phyloP scores from a whole-genome alignment of 2,329 filamentous ascomycete genomes.

The Zasmidium citrigriseum region DNA sequence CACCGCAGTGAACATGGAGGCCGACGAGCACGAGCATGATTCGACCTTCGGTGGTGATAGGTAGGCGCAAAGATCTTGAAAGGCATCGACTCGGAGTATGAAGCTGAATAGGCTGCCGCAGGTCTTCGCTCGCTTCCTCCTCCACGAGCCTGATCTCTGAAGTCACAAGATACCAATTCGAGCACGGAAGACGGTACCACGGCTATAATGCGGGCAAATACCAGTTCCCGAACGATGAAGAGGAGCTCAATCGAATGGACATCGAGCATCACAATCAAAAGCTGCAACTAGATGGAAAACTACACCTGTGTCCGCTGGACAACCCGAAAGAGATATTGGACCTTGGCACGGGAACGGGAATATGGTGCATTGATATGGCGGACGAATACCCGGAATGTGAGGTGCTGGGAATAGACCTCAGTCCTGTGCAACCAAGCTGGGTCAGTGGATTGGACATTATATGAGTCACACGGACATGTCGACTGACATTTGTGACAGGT shows the following conservation, averaged over 20 bases:
- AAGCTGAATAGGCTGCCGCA: neutral
- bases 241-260: slow-evolving; percentile 34
- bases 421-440: slow-evolving; percentile 34
- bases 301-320: slow-evolving; percentile 45
- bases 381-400: slow-evolving; percentile 28
- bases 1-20: slow-evolving; percentile 5
- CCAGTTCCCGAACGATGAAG: slow-evolving; percentile 37
- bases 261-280: slow-evolving; percentile 36
- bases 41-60: slow-evolving; percentile 3
- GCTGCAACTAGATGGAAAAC: slow-evolving; percentile 30
- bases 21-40: slow-evolving; percentile 4
- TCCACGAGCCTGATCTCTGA: slow-evolving; percentile 17
- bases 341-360: slow-evolving; percentile 50
- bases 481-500: no score
- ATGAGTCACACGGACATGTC: slow-evolving; percentile 4
- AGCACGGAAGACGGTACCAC: slow-evolving; percentile 33
- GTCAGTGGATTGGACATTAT: neutral
- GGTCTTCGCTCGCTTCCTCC: slow-evolving; percentile 22
- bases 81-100: neutral
- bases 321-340: slow-evolving; percentile 48
- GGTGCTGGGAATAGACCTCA: slow-evolving; percentile 40
- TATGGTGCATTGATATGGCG: slow-evolving; percentile 47
- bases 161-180: slow-evolving; percentile 20
- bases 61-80: neutral
- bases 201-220: slow-evolving; percentile 32